Conservation (phyloP, 2,329 filamentous ascomycete species). For the Alternaria arborescens region DNA sequence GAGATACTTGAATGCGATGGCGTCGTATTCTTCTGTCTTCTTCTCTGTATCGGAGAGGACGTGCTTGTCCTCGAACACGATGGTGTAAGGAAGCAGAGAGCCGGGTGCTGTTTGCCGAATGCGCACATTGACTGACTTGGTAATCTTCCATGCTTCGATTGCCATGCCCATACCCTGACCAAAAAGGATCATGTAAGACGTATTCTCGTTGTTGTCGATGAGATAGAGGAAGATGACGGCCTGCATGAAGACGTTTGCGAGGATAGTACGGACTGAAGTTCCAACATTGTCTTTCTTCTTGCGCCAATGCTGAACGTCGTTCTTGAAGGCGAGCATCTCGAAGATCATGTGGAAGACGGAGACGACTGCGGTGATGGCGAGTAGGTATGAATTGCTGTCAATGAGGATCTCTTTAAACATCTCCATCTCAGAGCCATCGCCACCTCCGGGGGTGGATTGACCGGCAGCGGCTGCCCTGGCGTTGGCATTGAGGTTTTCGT, state of each 20-base stretch:
- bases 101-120: slow-evolving; percentile 73
- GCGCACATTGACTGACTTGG: slow-evolving; percentile 90
- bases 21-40: slow-evolving; percentile 98
- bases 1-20: slow-evolving; percentile 97
- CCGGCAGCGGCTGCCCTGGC: slow-evolving; percentile 79
- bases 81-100: slow-evolving; percentile 77
- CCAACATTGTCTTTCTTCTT: slow-evolving; percentile 99
- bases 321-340: slow-evolving; percentile 95
- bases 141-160: slow-evolving; percentile 92
- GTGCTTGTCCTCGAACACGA: slow-evolving; percentile 96
- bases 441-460: slow-evolving; percentile 73
- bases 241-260: slow-evolving; percentile 99
- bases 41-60: slow-evolving; percentile 93
- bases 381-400: slow-evolving; percentile 91
- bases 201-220: slow-evolving; percentile 96
- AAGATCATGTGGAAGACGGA: slow-evolving; percentile 93
- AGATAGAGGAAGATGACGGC: slow-evolving; percentile 94
- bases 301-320: slow-evolving; percentile 95
- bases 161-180: slow-evolving; percentile 86
- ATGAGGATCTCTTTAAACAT: slow-evolving; percentile 96
- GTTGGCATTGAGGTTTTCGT: slow-evolving; percentile 85
- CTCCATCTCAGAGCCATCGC: slow-evolving; percentile 93
- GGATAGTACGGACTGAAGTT: slow-evolving; percentile 92
- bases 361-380: slow-evolving; percentile 83
- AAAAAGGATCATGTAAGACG: slow-evolving; percentile 98